Percentiles rank a stretch among this genome's conserved stretches.
Conservation (phyloP, 2,329 filamentous ascomycete species). For the Pseudogymnoascus sp. region DNA sequence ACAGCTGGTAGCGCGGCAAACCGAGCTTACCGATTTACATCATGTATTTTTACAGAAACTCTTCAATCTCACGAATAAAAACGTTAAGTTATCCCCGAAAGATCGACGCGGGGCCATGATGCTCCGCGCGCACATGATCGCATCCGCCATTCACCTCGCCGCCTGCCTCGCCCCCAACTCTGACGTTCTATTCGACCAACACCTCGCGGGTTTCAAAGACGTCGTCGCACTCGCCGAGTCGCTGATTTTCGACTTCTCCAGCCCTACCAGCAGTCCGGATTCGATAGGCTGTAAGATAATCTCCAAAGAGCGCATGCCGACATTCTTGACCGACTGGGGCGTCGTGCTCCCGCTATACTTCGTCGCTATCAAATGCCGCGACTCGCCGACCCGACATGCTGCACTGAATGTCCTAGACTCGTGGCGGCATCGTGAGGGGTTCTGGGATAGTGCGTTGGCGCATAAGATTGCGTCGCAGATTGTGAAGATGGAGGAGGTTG, state of each 20-base stretch:
- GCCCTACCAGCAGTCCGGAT: background rate
- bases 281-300: background rate
- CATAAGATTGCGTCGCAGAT: background rate
- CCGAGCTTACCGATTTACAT: background rate
- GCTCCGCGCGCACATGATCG: background rate
- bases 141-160: background rate
- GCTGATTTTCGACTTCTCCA: background rate
- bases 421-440: background rate
- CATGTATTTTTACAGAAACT: background rate
- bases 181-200: background rate
- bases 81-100: background rate
- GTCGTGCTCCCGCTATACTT: background rate
- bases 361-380: slow-evolving; percentile 5
- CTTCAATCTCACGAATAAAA: background rate
- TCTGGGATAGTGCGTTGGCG: slow-evolving; percentile 8
- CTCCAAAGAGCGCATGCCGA: background rate
- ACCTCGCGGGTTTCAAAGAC: background rate
- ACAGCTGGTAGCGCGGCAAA: background rate
- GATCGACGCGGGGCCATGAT: background rate
- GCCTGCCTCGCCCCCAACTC: background rate
- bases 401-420: background rate
- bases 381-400: background rate
- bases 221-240: background rate
- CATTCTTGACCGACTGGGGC: background rate
- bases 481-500: background rate